A percentile compares a stretch with the other conserved stretches of the same genome.
Conservation (phyloP, 1,284 basidiomycete genomes). For the Ganoderma lingzhi region DNA sequence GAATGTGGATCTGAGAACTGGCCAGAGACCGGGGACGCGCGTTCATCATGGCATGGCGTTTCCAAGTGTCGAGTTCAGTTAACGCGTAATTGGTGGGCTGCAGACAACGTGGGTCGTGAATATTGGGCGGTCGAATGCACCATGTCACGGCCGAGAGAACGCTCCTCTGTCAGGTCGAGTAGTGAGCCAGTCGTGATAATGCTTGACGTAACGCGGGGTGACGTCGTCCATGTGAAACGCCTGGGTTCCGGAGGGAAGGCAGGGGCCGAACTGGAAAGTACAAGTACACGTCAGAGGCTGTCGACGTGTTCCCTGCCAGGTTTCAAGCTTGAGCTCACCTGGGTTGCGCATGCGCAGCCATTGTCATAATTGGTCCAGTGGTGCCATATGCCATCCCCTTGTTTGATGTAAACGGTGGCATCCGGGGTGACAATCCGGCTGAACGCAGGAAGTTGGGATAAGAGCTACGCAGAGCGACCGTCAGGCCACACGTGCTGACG, state of each 20-base stretch:
- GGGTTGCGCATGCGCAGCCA: background rate
- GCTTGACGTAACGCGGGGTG: background rate
- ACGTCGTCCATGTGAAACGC: background rate
- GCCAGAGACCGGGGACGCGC: background rate
- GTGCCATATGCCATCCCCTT: background rate
- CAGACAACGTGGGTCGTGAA: background rate
- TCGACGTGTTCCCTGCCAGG: background rate
- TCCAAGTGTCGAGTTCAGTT: background rate
- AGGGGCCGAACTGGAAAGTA: background rate
- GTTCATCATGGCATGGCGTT: background rate
- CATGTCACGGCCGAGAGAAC: background rate
- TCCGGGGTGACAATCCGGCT: background rate
- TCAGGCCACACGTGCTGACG: background rate
- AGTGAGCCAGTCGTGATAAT: background rate
- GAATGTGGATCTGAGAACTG: background rate
- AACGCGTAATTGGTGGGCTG: background rate
- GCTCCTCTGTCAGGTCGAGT: background rate
- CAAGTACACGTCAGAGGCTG: background rate
- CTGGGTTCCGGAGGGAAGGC: background rate
- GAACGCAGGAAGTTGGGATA: background rate
- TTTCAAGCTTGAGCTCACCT: background rate
- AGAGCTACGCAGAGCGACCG: background rate
- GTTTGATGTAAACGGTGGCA: background rate
- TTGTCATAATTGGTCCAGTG: background rate
- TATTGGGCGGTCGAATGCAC: background rate